Evolutionary conservation across 495 filamentous ascomycete genomes (phyloP).

Genomic region (Umbilicaria muhlenbergii): DNA sequence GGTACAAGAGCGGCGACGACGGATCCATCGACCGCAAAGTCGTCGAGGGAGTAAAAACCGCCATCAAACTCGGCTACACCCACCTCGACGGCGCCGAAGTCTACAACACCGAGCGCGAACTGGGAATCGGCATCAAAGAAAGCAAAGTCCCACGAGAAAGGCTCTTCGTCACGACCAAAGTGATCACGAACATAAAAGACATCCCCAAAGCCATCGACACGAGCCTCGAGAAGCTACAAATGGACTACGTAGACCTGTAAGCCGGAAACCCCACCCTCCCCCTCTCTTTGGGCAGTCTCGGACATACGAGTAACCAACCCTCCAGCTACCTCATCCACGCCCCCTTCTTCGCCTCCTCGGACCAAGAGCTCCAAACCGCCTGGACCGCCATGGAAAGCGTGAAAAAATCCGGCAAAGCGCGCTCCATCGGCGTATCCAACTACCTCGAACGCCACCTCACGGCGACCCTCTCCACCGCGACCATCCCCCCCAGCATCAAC

Average conservation of each 20-base stretch:
- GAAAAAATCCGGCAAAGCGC: slow-evolving; percentile 48
- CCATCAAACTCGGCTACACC: slow-evolving; percentile 53
- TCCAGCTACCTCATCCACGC: slow-evolving; percentile 60
- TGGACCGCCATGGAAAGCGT: slow-evolving; percentile 72
- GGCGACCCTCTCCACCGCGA: slow-evolving; percentile 48
- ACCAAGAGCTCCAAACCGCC: slow-evolving; percentile 46
- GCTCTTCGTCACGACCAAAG: slow-evolving; percentile 68
- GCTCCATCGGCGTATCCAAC: slow-evolving; percentile 76
- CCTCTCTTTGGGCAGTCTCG: not conserved
- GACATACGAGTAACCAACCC: not conserved
- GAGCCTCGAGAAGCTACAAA: slow-evolving; percentile 57
- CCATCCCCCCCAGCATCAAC: slow-evolving; percentile 52
- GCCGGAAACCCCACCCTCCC: slow-evolving; percentile 6
- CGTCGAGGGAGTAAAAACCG: slow-evolving; percentile 46
- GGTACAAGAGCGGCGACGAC: slow-evolving; percentile 31
- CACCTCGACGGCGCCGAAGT: slow-evolving; percentile 78
- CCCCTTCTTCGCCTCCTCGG: slow-evolving; percentile 51
- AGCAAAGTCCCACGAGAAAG: slow-evolving; percentile 47
- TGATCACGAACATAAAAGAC: slow-evolving; percentile 40
- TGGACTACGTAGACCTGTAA: slow-evolving; percentile 70
- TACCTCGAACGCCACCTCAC: slow-evolving; percentile 55
- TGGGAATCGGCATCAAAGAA: slow-evolving; percentile 59
- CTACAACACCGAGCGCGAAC: slow-evolving; percentile 65
- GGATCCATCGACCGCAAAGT: slow-evolving; percentile 31
- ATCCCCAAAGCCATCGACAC: slow-evolving; percentile 47